Conservation (phyloP, 352 stramenopile genomes). For the Globisporangium nodosum region DNA sequence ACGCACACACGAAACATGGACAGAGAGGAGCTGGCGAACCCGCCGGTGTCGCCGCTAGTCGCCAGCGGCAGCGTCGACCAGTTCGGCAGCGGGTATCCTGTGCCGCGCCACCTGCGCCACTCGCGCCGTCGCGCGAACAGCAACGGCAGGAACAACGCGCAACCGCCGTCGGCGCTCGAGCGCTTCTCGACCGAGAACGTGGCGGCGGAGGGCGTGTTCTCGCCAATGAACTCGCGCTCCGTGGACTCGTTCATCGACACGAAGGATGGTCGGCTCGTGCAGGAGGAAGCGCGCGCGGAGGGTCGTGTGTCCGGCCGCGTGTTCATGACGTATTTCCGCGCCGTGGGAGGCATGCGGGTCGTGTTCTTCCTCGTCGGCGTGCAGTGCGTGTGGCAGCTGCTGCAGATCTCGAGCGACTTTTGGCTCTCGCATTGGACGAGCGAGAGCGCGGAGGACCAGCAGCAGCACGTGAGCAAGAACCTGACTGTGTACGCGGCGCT, state of each 20-base stretch:
- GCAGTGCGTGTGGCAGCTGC: slow-evolving; percentile 80
- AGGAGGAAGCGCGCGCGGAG: slow-evolving; percentile 26
- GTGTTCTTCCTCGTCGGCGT: slow-evolving; percentile 38
- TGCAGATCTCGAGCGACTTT: slow-evolving; percentile 85
- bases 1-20: slow-evolving; percentile 44
- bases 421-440: slow-evolving; percentile 91
- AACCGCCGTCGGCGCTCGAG: slow-evolving; percentile 14
- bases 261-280: slow-evolving; percentile 14
- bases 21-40: slow-evolving; percentile 20
- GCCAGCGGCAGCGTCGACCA: slow-evolving; percentile 4
- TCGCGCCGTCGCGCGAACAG: slow-evolving; percentile 5
- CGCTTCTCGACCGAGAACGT: slow-evolving; percentile 21
- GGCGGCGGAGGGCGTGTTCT: slow-evolving; percentile 26
- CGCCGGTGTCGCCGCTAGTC: slow-evolving; percentile 32
- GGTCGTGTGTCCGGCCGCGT: slow-evolving; percentile 30
- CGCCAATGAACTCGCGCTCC: slow-evolving; percentile 20
- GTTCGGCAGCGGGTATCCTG: not conserved
- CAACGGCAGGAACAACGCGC: not conserved
- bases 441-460: slow-evolving; percentile 65
- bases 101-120: not conserved
- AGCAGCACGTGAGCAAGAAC: slow-evolving; percentile 69
- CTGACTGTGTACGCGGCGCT: slow-evolving; percentile 58
- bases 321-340: slow-evolving; percentile 42
- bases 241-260: slow-evolving; percentile 28
- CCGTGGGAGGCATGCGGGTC: slow-evolving; percentile 39